These are phyloP conservation scores for Magnolia kwangsiensis DNA, from an alignment of 164 flowering plant species.

Conservation along the genomic window DNA sequence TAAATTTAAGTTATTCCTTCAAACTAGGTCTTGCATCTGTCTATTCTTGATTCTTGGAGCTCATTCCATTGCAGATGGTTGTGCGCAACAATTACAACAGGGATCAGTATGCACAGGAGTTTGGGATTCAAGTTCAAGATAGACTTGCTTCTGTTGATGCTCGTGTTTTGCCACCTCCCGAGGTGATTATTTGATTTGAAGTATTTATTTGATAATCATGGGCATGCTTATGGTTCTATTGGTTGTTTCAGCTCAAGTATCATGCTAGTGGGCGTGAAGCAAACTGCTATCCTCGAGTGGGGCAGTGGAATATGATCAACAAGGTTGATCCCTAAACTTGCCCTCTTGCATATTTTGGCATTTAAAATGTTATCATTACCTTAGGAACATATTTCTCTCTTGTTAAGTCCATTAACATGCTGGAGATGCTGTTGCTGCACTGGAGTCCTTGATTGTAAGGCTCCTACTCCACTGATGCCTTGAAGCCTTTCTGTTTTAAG, in stretches of 20 bases:
- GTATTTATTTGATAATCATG: too few relatives aligned
- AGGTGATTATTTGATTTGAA: constrained; percentile 31
- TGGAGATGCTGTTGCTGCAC: too few relatives aligned
- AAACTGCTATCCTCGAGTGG: constrained; percentile 53
- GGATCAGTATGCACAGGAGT: constrained; percentile 41
- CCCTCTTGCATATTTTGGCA: background rate
- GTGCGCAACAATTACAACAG: constrained; percentile 19
- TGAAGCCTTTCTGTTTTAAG: too few relatives aligned
- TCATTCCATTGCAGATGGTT: constrained; percentile 38
- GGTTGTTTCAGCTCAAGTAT: constrained; percentile 55
- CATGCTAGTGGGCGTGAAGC: constrained; percentile 51
- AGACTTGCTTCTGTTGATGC: constrained; percentile 47
- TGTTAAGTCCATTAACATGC: too few relatives aligned
- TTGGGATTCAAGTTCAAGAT: constrained; percentile 51
- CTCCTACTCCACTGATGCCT: too few relatives aligned
- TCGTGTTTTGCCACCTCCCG: constrained; percentile 68
- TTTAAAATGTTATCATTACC: background rate
- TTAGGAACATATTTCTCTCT: background rate
- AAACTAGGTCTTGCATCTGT: background rate
- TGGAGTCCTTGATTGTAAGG: too few relatives aligned
- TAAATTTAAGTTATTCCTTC: background rate
- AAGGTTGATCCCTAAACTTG: constrained; percentile 35
- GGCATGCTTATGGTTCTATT: background rate
- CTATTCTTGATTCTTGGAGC: background rate
- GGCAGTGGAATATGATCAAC: constrained; percentile 92